Base-by-base conservation (phyloP, 768 basidiomycete species). In the Boletus subcaerulescens region DNA sequence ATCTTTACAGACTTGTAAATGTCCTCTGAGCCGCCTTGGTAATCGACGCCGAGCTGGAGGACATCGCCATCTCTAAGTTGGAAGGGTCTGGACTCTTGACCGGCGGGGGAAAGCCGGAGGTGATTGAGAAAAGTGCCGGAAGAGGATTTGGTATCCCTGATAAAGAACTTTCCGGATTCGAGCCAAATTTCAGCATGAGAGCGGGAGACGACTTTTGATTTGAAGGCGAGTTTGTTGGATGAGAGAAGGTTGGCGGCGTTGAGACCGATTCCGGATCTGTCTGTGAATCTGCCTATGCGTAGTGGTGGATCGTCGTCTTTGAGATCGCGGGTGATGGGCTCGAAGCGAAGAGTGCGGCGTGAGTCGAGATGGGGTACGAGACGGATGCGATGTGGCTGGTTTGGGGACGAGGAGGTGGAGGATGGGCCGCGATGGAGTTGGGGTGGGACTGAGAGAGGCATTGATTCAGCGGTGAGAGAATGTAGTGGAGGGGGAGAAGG, bases 1-100 rank as follows among this genome's bases (percentile, higher is more conserved):
- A 99, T 97, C 82, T 96, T 98, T 55, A 98, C 92, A 55, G 90
- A 92, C 74, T 97, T 89, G 72, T 96, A 98, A 49, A 96, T 93
- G 71, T 98, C 95, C 75, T 98, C 94, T 8, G 91, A 84, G 0
- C 96, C 96, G 7, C 96, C 96, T 71, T 98, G 95, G 73, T 97
- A 99, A 69, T 98, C 95, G 26, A 98, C 93, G 3, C 96, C 95
- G 1, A 98, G 84, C 73, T 98, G 96, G 18, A 98, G 73, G 29
- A 98, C 81, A 73, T 98, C 95, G 1, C 96, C 96, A 57, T 98
- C 95, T 73, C 89, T 92, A 62, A 98, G 77, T 57, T 82, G 82
- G 56, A 79, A 86, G 1, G 92, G 82, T 38, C 84, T 75, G 5
- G 86, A 89, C 68, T 96, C 95, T 8, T 83, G 80, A 45, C 88